Base-by-base conservation (phyloP, 352 stramenopile species). In the Labyrinthula sp. region DNA sequence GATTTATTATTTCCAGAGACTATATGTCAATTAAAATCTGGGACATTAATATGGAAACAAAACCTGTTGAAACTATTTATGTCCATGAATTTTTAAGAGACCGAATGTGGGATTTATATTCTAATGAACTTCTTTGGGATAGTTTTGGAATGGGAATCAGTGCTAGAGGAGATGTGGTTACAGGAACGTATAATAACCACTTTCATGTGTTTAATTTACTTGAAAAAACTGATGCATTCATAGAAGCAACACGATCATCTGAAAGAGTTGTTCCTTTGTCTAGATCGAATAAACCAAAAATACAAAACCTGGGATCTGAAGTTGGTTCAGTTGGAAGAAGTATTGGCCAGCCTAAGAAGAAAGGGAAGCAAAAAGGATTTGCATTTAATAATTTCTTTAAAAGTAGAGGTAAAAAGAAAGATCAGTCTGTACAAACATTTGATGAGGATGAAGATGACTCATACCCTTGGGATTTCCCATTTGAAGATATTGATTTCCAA, bases 91-190 rank as follows among this genome's bases (percentile, higher is more conserved):
- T 90, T 35, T 65, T 94, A 48, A 73, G 73, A 31, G 62, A 71
- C 5, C 63, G 74, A 10, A 60, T 94, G 21, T 67, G 65, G 15
- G 73, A 93, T 45, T 52, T 93, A 2, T 94, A 92, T 62, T 80
- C 93, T 40, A 92, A 75, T 47, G 83, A 94, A 58, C 87, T 72
- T 54, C 93, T 94, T 46, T 94, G 94, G 54, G 83, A 94, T 70
- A 94, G 93, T 60, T 94, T 94, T 55, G 80, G 93, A 59, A 83
- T 82, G 39, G 69, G 67, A 5, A 67, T 89, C 25, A 86, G 72
- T 46, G 71, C 69, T 15, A 74, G 92, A 54, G 79, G 75, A 36
- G 76, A 79, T 64, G 77, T 92, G 56, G 69, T 83, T 47, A 93
- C 80, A 27, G 82, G 82, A 33, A 87, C 77, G 38, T 94, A 94